Conservation (phyloP, 805 yeast genomes). For the Candida yuanshanica region DNA sequence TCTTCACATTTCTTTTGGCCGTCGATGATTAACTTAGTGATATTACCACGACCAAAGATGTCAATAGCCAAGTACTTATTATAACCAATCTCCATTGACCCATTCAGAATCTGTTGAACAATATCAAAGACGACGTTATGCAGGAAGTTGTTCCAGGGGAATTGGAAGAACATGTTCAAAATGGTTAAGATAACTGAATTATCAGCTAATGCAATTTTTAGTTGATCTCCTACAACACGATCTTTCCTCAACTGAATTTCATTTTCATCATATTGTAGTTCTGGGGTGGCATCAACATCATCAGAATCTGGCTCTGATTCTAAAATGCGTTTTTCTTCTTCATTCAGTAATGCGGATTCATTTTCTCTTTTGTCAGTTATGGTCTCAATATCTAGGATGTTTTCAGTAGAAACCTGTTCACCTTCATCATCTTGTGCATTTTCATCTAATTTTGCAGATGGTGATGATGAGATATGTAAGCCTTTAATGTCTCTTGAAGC, state of each 20-base stretch:
- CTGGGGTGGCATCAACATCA: slow-evolving; percentile 21
- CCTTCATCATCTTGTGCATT: slow-evolving; percentile 6
- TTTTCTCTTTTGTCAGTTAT: slow-evolving; percentile 10
- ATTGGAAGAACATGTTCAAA: slow-evolving; percentile 68
- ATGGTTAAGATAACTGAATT: slow-evolving; percentile 62
- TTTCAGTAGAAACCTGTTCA: slow-evolving; percentile 10
- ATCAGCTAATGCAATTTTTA: slow-evolving; percentile 79
- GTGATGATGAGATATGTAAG: slow-evolving; percentile 13
- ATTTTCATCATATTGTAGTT: slow-evolving; percentile 30
- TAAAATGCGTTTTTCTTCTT: slow-evolving; percentile 6
- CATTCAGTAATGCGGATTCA: not conserved
- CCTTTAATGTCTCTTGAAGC: slow-evolving; percentile 24
- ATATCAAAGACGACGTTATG: slow-evolving; percentile 97
- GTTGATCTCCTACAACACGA: slow-evolving; percentile 81
- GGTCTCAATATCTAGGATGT: slow-evolving; percentile 17
- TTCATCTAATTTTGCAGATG: slow-evolving; percentile 2
- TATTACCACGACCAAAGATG: slow-evolving; percentile 57
- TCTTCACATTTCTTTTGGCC: slow-evolving; percentile 58
- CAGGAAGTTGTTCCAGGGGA: slow-evolving; percentile 96
- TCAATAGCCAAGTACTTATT: slow-evolving; percentile 73
- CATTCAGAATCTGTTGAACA: slow-evolving; percentile 90
- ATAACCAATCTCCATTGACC: slow-evolving; percentile 77
- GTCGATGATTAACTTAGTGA: slow-evolving; percentile 50
- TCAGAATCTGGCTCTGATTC: slow-evolving; percentile 25
- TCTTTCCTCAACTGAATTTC: slow-evolving; percentile 41